Evolutionary conservation across 495 filamentous ascomycete species (phyloP).

Genomic region (Friedmanniomyces simplex): DNA sequence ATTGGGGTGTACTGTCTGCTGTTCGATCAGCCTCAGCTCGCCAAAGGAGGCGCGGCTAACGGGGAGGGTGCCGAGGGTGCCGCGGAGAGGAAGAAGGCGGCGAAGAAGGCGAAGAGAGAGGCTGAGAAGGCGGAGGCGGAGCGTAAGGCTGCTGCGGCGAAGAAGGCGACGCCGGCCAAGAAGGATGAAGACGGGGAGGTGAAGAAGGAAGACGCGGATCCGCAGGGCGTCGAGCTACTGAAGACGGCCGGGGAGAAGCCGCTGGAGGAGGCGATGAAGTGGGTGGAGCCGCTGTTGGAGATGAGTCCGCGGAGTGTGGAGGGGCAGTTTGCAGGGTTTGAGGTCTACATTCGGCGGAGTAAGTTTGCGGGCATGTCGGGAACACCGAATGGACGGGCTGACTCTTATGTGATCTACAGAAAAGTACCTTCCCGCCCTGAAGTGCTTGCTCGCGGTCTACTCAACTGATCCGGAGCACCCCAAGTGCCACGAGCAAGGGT

Average conservation of each 20-base stretch:
- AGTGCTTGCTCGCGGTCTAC: constrained; percentile 66
- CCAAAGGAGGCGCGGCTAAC: constrained; percentile 43
- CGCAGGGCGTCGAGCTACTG: constrained; percentile 61
- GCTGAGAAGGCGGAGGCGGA: constrained; percentile 75
- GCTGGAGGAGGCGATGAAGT: constrained; percentile 78
- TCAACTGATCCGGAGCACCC: constrained; percentile 60
- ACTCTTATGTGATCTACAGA: constrained; percentile 38
- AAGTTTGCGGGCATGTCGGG: constrained; percentile 31
- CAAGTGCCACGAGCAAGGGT: constrained; percentile 64
- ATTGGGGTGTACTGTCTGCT: constrained; percentile 71
- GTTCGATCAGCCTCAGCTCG: constrained; percentile 63
- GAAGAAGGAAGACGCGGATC: constrained; percentile 82
- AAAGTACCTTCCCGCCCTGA: constrained; percentile 75
- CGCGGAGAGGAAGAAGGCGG: constrained; percentile 77
- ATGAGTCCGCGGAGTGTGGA: constrained; percentile 73
- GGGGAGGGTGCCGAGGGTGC: constrained; percentile 47
- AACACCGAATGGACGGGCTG: constrained; percentile 13
- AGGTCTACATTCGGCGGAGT: constrained; percentile 74
- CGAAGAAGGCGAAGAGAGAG: constrained; percentile 92
- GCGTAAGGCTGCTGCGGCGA: constrained; percentile 65
- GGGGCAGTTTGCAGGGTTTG: constrained; percentile 74
- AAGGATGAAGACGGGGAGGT: constrained; percentile 39
- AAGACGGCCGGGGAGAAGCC: constrained; percentile 65
- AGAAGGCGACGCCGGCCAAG: constrained; percentile 36
- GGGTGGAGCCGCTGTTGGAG: constrained; percentile 67